phyloP scores from a whole-genome alignment of 1,284 basidiomycete species.

The Sporisorium iseilematis-ciliati region DNA sequence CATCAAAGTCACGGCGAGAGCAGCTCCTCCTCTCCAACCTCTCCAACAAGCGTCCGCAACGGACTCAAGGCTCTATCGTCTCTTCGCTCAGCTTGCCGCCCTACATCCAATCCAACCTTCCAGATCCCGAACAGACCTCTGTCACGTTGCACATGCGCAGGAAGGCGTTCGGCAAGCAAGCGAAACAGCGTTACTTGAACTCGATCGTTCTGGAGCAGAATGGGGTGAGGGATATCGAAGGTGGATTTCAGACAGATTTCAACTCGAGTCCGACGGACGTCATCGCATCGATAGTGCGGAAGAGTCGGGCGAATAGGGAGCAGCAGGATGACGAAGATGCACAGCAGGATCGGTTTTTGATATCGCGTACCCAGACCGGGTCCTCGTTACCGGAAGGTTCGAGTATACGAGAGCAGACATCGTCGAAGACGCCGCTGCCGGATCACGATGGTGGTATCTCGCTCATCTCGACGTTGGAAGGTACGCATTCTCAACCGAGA shows the following conservation, averaged over 20 bases:
- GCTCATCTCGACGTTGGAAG: slow-evolving; percentile 38
- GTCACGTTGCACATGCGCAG: slow-evolving; percentile 59
- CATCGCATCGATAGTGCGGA: slow-evolving; percentile 34
- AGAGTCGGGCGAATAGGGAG: slow-evolving; percentile 7
- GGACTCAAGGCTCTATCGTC: slow-evolving; percentile 30
- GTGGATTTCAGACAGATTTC: slow-evolving; percentile 54
- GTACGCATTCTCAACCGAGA: slow-evolving; percentile 26
- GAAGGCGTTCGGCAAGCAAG: slow-evolving; percentile 29
- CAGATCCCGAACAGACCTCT: slow-evolving; percentile 40
- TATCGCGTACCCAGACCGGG: slow-evolving; percentile 27
- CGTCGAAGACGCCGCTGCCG: slow-evolving; percentile 26
- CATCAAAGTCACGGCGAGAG: slow-evolving; percentile 26
- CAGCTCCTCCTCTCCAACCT: slow-evolving; percentile 47
- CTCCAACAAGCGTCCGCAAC: slow-evolving; percentile 38
- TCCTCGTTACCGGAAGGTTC: slow-evolving; percentile 12
- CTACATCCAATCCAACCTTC: slow-evolving; percentile 42
- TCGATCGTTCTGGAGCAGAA: slow-evolving; percentile 54
- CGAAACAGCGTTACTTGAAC: slow-evolving; percentile 23
- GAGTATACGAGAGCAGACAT: slow-evolving; percentile 26
- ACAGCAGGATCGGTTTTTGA: slow-evolving; percentile 19
- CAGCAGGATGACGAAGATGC: slow-evolving; percentile 14
- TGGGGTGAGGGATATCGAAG: slow-evolving; percentile 48
- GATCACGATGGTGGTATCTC: slow-evolving; percentile 51
- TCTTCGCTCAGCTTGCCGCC: slow-evolving; percentile 50
- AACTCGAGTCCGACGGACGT: slow-evolving; percentile 37